Evolutionary conservation across 192 early-diverging fungal species (phyloP), one percentile per base, ranked within the genome.

Genomic region (Coemansia brasiliensis): DNA sequence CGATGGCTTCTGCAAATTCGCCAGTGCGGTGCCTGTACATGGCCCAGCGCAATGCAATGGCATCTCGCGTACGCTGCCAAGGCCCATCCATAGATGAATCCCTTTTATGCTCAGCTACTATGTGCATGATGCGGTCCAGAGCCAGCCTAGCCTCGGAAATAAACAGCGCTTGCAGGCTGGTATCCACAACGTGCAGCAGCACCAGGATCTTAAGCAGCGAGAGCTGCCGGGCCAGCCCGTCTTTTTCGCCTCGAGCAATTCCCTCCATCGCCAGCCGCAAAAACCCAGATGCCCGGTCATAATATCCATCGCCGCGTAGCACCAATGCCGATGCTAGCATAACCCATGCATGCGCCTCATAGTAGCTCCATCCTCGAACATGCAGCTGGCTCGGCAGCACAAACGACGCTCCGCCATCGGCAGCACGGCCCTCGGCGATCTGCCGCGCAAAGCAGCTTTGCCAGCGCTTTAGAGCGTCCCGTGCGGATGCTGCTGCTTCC

Each of bases 301-400:
- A 57, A 0, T 20, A 29, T 24, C 60, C 46, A 15, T 68, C 65
- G 39, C 61, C 56, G 35, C 49, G 46, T 21, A 40, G 37, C 10
- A 52, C 58, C 22, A 49, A 39, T 16, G 67, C 67, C 4, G 74
- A 70, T 5, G 69, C 57, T 5, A 77, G 63, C 67, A 77, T 77
- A 3, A 61, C 63, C 74, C 74, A 77, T 2, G 63, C 74, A 52
- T 77, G 74, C 0, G 67, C 63, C 42, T 77, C 74, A 38, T 70
- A 77, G 49, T 77, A 77, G 26, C 59, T 57, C 55, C 67, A 65
- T 0, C 74, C 59, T 2, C 55, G 24, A 15, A 74, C 18, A 1
- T 32, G 11, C 32, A 65, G 44, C 4, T 29, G 44, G n/a, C 37
- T 46, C 13, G 43, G 38, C 15, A 39, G 39, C 11, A 21, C 41